phyloP scores from a whole-genome alignment of 164 flowering plant genomes.

The Kalanchoe fedtschenkoi region DNA sequence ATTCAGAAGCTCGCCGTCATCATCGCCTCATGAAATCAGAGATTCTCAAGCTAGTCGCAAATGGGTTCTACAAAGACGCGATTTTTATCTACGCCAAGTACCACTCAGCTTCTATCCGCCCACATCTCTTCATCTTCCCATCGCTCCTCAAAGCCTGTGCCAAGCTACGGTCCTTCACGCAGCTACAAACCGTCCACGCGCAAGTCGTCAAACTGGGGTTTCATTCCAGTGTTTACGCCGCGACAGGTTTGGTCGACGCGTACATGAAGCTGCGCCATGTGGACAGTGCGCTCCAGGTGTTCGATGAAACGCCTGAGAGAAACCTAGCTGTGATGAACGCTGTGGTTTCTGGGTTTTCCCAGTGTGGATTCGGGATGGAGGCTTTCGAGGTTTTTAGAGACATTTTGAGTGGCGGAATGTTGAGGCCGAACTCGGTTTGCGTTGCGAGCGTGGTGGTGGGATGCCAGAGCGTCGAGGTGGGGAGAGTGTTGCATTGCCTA shows the following conservation, averaged over 20 bases:
- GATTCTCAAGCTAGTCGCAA: slow-evolving; percentile 28
- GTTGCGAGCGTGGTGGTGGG: slow-evolving; percentile 41
- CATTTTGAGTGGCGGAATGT: slow-evolving; percentile 10
- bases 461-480: slow-evolving; percentile 26
- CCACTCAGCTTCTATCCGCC: slow-evolving; percentile 23
- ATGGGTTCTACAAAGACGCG: slow-evolving; percentile 47
- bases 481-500: slow-evolving; percentile 44
- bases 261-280: slow-evolving; percentile 28
- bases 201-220: slow-evolving; percentile 48
- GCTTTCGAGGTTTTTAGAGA: slow-evolving; percentile 29
- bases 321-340: slow-evolving; percentile 37
- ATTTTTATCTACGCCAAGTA: slow-evolving; percentile 25
- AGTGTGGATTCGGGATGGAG: slow-evolving; percentile 30
- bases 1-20: background rate
- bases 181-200: slow-evolving; percentile 42
- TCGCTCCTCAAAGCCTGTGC: slow-evolving; percentile 60
- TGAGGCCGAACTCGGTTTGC: slow-evolving; percentile 49
- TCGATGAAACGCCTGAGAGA: slow-evolving; percentile 46
- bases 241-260: slow-evolving; percentile 36
- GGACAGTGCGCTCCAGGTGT: slow-evolving; percentile 37
- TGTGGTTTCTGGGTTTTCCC: slow-evolving; percentile 42
- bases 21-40: slow-evolving; percentile 20
- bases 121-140: slow-evolving; percentile 47
- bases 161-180: slow-evolving; percentile 21
- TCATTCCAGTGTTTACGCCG: slow-evolving; percentile 18